Evolutionary conservation across 257 asterid genomes (phyloP).

Genomic region (Solanum ossicruentum): DNA sequence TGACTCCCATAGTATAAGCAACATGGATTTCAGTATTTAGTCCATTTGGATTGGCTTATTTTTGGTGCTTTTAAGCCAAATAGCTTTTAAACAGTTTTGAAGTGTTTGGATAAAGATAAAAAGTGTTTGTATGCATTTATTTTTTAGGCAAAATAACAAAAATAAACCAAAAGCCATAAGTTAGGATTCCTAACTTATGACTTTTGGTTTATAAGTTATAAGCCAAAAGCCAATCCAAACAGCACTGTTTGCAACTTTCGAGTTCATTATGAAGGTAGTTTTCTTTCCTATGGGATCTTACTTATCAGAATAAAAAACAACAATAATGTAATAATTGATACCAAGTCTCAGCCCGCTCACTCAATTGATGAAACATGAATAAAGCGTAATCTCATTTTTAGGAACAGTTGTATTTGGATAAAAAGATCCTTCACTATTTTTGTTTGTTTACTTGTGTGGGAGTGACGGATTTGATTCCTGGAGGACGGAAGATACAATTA

Average conservation of each 20-base stretch:
- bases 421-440: not conserved
- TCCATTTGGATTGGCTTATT: no score
- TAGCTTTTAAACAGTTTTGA: no score
- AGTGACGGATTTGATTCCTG: not conserved
- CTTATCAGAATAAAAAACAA: not conserved
- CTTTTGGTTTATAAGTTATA: no score
- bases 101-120: no score
- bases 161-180: no score
- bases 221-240: no score
- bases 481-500: not conserved
- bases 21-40: not conserved
- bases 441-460: not conserved
- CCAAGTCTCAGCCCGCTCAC: not conserved
- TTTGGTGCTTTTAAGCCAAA: no score
- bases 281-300: not conserved
- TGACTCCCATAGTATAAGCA: not conserved
- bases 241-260: not conserved
- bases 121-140: no score
- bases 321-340: not conserved
- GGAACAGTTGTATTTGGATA: not conserved
- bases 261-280: not conserved
- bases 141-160: no score
- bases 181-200: no score
- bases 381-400: not conserved
- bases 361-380: not conserved